These are phyloP conservation scores for Fragilariopsis cylindrus DNA, from an alignment of 108 stramenopile genomes.

Conservation along the genomic window DNA sequence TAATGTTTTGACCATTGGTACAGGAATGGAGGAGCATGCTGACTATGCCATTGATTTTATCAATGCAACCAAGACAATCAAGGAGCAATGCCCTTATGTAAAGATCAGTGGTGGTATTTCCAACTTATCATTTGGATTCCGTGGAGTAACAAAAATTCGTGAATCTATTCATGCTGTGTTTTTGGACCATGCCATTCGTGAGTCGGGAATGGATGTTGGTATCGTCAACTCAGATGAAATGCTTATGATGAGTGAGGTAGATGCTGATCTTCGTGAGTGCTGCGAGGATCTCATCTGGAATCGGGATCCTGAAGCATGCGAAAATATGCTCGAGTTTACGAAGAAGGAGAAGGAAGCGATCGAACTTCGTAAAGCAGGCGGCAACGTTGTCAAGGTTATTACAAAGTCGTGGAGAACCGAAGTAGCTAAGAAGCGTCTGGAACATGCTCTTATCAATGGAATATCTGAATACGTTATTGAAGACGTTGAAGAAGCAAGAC, in stretches of 20 bases:
- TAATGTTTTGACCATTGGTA: conserved; percentile 98
- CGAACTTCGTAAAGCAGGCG: conserved; percentile 84
- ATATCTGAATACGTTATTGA: conserved; percentile 91
- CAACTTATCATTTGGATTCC: conserved; percentile 98
- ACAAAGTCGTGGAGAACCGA: conserved; percentile 87
- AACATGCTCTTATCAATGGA: conserved; percentile 97
- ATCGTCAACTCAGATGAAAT: conserved; percentile 98
- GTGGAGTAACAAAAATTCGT: conserved; percentile 94
- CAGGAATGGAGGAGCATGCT: conserved; percentile 98
- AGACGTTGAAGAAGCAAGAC: conserved; percentile 92
- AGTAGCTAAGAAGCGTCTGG: conserved; percentile 86
- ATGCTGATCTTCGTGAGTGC: conserved; percentile 74
- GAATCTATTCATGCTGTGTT: conserved; percentile 99
- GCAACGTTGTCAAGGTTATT: conserved; percentile 61
- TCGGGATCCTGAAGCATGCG: conserved; percentile 86
- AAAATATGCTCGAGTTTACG: conserved; percentile 90
- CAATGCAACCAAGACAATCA: conserved; percentile 92
- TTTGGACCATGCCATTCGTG: conserved; percentile 89
- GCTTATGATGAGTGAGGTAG: conserved; percentile 83
- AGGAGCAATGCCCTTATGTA: conserved; percentile 94
- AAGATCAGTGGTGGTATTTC: conserved; percentile 99
- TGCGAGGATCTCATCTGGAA: conserved; percentile 93
- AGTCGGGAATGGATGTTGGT: conserved; percentile 99
- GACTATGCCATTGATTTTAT: conserved; percentile 99
- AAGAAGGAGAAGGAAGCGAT: conserved; percentile 81